Conservation (phyloP, 768 basidiomycete species). For the Pholiota conissans region DNA sequence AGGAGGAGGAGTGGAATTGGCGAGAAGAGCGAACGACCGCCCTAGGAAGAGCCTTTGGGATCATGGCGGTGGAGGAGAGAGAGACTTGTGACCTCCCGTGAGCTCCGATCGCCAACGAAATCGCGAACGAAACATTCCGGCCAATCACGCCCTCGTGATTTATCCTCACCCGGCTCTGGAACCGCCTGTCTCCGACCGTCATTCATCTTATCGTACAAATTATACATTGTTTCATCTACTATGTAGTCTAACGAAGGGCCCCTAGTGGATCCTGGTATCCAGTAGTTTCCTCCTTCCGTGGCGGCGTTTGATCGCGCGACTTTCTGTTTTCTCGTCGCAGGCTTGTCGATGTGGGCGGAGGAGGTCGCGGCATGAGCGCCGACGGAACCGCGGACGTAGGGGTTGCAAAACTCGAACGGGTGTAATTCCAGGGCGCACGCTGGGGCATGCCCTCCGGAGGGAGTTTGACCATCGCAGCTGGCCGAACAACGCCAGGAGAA, state of each 20-base stretch:
- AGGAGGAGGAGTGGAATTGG: constrained; percentile 66
- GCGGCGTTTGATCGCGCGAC: constrained; percentile 29
- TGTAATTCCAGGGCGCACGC: constrained; percentile 58
- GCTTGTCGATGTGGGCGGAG: constrained; percentile 47
- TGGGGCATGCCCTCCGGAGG: constrained; percentile 10
- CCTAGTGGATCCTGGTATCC: constrained; percentile 43
- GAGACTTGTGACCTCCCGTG: constrained; percentile 10
- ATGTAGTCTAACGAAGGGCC: constrained; percentile 26
- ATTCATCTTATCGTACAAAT: constrained; percentile 1
- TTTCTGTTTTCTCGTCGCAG: constrained; percentile 27
- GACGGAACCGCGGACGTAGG: constrained; percentile 30
- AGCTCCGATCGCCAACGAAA: constrained; percentile 27
- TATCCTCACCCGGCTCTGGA: constrained; percentile 20
- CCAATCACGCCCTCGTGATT: constrained; percentile 46
- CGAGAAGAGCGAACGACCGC: constrained; percentile 50
- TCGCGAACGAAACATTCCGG: constrained; percentile 29
- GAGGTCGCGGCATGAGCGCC: constrained; percentile 49
- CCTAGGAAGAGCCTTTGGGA: constrained; percentile 63
- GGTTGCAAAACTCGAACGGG: constrained; percentile 47
- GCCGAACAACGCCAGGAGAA: constrained; percentile 15
- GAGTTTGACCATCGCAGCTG: constrained; percentile 13
- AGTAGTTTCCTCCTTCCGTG: constrained; percentile 14
- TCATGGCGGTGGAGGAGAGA: constrained; percentile 43
- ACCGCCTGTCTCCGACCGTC: constrained; percentile 9
- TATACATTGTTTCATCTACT: constrained; percentile 12